Conservation (phyloP, 345 rosid species). For the Erucastrum elatum region DNA sequence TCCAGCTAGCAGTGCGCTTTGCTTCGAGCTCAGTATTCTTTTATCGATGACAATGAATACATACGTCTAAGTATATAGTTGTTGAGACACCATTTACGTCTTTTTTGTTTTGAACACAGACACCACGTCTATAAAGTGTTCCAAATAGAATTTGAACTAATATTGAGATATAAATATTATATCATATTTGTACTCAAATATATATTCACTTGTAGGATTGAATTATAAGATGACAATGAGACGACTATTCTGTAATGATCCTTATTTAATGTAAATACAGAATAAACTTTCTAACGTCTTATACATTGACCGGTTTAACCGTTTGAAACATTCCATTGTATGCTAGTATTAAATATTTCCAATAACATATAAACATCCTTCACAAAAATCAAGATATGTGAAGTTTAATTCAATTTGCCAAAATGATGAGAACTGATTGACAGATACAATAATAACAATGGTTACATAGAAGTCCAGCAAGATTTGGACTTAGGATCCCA, state of each 20-base stretch:
- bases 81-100: not conserved
- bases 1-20: too few relatives aligned
- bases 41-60: not conserved
- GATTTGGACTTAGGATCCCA: slow-evolving; percentile 54
- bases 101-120: too few relatives aligned
- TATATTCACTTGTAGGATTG: not conserved
- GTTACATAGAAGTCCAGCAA: slow-evolving; percentile 42
- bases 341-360: not conserved
- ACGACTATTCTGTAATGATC: slow-evolving; percentile 21
- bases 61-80: not conserved
- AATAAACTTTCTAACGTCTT: not conserved
- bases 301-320: not conserved
- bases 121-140: not conserved
- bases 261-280: not conserved
- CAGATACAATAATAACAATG: not conserved
- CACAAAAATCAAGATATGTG: not conserved
- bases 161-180: not conserved
- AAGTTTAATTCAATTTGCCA: not conserved
- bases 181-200: not conserved
- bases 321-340: not conserved
- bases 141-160: not conserved
- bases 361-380: slow-evolving; percentile 11
- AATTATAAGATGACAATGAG: slow-evolving; percentile 3
- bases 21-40: too few relatives aligned
- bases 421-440: not conserved